Percentiles rank a stretch among this genome's conserved stretches.
phyloP scores from a whole-genome alignment of 768 basidiomycete genomes.

The Hortiboletus campestris region DNA sequence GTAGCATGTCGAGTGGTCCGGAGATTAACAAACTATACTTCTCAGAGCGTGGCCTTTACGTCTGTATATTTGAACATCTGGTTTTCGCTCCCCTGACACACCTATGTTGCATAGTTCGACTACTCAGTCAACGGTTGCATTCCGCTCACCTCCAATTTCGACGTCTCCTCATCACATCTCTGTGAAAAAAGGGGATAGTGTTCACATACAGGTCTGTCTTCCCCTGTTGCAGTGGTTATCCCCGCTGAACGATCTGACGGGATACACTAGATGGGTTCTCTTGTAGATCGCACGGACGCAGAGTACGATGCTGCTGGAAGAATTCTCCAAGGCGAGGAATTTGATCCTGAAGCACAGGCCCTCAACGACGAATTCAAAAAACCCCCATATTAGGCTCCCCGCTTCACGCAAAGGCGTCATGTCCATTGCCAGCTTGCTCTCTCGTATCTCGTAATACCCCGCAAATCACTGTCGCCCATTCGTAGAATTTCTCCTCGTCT shows the following conservation, averaged over 20 bases:
- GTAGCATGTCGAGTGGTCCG: constrained; percentile 64
- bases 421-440: neutral
- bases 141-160: constrained; percentile 43
- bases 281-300: constrained; percentile 45
- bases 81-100: constrained; percentile 23
- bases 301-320: constrained; percentile 62
- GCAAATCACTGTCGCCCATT: neutral
- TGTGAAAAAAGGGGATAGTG: constrained; percentile 45
- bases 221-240: neutral
- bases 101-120: constrained; percentile 33
- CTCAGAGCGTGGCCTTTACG: constrained; percentile 47
- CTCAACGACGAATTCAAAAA: constrained; percentile 65
- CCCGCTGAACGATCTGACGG: constrained; percentile 6
- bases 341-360: constrained; percentile 59
- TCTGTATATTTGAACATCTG: constrained; percentile 34
- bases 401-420: neutral
- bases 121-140: constrained; percentile 56
- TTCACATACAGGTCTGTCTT: constrained; percentile 56
- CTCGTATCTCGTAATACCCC: neutral
- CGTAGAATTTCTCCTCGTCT: neutral
- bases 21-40: constrained; percentile 57
- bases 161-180: constrained; percentile 25
- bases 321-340: constrained; percentile 41
- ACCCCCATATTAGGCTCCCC: constrained; percentile 38
- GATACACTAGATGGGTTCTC: constrained; percentile 63